A percentile compares a stretch with the other conserved stretches of the same genome.
Conservation (phyloP, 1,284 basidiomycete species). For the Heliocybe sulcata region DNA sequence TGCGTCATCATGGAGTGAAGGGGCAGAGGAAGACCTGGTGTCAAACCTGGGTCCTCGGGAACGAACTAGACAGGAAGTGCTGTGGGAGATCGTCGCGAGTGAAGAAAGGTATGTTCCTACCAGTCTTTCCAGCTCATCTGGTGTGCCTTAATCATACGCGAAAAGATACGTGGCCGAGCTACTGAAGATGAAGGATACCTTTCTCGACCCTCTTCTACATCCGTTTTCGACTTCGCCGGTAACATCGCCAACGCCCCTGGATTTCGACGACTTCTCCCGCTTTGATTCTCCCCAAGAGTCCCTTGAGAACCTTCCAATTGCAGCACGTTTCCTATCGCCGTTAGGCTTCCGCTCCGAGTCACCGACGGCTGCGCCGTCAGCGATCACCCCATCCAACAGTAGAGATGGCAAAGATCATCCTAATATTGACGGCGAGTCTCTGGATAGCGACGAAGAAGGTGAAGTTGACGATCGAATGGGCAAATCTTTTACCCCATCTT, state of each 20-base stretch:
- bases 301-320: conserved; percentile 80
- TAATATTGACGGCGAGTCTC: conserved; percentile 65
- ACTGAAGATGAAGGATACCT: conserved; percentile 86
- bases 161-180: conserved; percentile 90
- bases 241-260: conserved; percentile 47
- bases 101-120: conserved; percentile 78
- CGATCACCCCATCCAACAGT: conserved; percentile 22
- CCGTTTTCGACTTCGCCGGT: conserved; percentile 58
- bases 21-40: conserved; percentile 92
- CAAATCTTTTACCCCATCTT: conserved; percentile 31
- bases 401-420: conserved; percentile 38
- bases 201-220: conserved; percentile 87
- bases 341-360: conserved; percentile 48
- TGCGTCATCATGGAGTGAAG: conserved; percentile 91
- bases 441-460: conserved; percentile 67
- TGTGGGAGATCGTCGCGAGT: conserved; percentile 97
- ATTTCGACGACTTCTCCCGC: conserved; percentile 57
- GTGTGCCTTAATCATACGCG: conserved; percentile 5
- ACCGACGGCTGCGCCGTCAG: conserved; percentile 19
- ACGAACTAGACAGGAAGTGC: conserved; percentile 91
- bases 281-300: conserved; percentile 62
- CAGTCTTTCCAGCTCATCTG: conserved; percentile 7
- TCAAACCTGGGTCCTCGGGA: conserved; percentile 90
- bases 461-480: conserved; percentile 48
- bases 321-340: conserved; percentile 84